Evolutionary conservation across 2,329 filamentous ascomycete species (phyloP).

Genomic region (Juglanconis juglandina): DNA sequence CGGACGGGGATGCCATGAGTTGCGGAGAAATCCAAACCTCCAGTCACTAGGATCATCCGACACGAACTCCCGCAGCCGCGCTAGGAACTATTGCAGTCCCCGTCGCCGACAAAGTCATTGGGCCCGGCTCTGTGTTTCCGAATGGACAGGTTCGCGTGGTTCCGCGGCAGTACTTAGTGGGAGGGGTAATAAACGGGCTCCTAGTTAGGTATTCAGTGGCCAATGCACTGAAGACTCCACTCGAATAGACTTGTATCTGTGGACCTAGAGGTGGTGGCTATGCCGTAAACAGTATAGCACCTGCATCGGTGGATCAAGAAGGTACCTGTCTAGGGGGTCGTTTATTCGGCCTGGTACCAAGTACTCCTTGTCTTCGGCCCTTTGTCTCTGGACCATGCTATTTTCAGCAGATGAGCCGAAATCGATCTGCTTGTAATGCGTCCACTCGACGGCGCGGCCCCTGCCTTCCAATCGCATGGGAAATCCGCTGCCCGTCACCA

Average conservation of each 20-base stretch:
- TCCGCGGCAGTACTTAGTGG: neutral
- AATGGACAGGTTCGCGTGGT: neutral
- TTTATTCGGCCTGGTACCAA: too few species aligned
- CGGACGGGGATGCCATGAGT: neutral
- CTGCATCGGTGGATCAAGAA: too few species aligned
- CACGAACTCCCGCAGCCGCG: slow-evolving; percentile 8
- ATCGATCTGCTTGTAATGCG: neutral
- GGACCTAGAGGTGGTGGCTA: too few species aligned
- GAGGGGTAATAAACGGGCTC: too few species aligned
- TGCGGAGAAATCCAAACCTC: neutral
- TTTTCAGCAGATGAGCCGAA: neutral
- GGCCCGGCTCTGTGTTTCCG: slow-evolving; percentile 5
- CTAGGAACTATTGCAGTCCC: slow-evolving; percentile 12
- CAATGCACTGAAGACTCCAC: too few species aligned
- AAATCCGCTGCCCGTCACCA: slow-evolving; percentile 2
- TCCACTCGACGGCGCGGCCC: neutral
- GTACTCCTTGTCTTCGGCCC: neutral
- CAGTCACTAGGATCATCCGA: neutral
- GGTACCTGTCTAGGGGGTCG: too few species aligned
- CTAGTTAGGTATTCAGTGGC: too few species aligned
- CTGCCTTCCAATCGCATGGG: slow-evolving; percentile 9
- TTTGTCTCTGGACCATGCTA: neutral
- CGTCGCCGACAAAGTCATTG: slow-evolving; percentile 10
- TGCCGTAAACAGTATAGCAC: too few species aligned
- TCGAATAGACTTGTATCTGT: too few species aligned